Evolutionary conservation across 805 yeast species (phyloP), one percentile per base, ranked within the genome.

Genomic region (Yamadazyma akitaensis): DNA sequence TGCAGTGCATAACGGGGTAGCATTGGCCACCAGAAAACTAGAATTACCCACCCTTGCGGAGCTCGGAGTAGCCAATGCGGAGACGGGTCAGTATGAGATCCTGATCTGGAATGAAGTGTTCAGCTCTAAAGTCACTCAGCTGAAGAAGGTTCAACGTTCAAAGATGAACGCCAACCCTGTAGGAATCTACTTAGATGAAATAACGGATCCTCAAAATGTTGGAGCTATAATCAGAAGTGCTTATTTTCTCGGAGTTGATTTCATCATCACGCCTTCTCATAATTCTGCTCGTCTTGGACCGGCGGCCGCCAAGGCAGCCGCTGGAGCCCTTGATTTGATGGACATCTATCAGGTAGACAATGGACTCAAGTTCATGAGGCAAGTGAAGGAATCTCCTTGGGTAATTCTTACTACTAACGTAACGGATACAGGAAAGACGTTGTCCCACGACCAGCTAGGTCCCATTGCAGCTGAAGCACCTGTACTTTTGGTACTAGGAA

Each of bases 151-250:
- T 8, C 63, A 53, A 7, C 50, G 67, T n/a, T 12, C 24, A 24
- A 16, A 6, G 2, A 14, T 36, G 1, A 58, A 54, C 40, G 30
- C 42, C 1, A 60, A 51, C 55, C 95, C 96, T 2, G 56, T 90
- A 14, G 96, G 89, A 0, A 53, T 89, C 2, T 88, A 76, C 55
- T 65, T 89, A 21, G 96, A 89, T 62, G 88, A 86, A 48, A 74
- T 90, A 37, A 80, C 87, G 12, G 96, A 89, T 62, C 92, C 96
- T 0, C 95, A 88, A 61, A 89, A 89, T 60, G 71, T 88, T 54
- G 97, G 97, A 7, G 94, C 92, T 19, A 80, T 89, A 37, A 65
- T 87, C 25, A 70, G 97, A 59, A 79, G 90, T 2, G 92, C 95
- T 0, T 85, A 82, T 65, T 89, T 75, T 64, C 69, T 89, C 12